Evolutionary conservation across 495 filamentous ascomycete genomes (phyloP).

Genomic region (Aspergillus nidulans): DNA sequence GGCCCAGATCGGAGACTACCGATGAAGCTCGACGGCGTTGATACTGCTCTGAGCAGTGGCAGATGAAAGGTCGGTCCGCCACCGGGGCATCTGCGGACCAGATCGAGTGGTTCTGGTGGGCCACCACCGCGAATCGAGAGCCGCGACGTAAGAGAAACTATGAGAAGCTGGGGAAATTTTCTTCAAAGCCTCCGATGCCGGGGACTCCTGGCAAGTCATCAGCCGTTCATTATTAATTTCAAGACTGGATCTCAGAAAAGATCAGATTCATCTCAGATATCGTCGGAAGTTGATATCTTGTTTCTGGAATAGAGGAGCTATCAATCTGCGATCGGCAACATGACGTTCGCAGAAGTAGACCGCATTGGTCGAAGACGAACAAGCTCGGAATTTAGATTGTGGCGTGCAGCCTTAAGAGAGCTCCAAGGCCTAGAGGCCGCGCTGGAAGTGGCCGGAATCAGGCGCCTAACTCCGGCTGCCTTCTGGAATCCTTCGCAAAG

Average conservation of each 20-base stretch:
- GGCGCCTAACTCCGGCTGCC: not conserved
- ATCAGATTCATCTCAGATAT: too few relatives aligned
- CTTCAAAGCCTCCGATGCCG: conserved; percentile 3
- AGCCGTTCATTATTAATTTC: not conserved
- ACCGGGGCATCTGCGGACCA: conserved; percentile 1
- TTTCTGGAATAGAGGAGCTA: not conserved
- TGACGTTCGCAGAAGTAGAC: not conserved
- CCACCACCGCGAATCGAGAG: not conserved
- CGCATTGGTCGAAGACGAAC: not conserved
- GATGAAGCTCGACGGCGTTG: not conserved
- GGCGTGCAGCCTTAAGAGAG: conserved; percentile 1
- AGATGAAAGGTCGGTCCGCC: not conserved
- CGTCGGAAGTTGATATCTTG: too few relatives aligned
- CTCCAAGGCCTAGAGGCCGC: not conserved
- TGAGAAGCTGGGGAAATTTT: conserved; percentile 7
- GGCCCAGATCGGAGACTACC: not conserved
- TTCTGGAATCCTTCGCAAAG: not conserved
- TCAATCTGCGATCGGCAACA: not conserved
- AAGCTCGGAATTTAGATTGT: conserved; percentile 2
- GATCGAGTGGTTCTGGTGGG: not conserved
- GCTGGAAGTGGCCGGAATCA: not conserved
- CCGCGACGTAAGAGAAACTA: conserved; percentile 6
- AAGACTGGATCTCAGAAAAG: not conserved
- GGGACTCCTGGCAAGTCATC: not conserved
- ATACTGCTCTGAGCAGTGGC: not conserved